A percentile compares a stretch with the other conserved stretches of the same genome.
phyloP scores from a whole-genome alignment of 768 basidiomycete genomes.

The Panellus pusillus region DNA sequence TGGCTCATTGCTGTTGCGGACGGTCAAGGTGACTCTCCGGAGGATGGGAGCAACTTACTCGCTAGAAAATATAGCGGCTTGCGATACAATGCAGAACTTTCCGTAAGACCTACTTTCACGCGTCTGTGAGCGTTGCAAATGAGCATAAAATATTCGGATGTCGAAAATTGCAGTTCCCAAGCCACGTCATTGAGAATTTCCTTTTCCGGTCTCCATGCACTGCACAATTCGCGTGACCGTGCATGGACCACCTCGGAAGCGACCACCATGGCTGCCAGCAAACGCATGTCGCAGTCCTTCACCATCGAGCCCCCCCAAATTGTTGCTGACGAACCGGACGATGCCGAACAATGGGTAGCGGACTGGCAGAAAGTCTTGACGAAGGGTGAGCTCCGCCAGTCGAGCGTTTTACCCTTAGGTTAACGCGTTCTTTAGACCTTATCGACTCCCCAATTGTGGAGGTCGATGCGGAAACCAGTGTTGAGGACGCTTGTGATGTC shows the following conservation, averaged over 20 bases:
- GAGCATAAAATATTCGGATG: too few species aligned
- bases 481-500: slow-evolving; percentile 84
- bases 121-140: too few species aligned
- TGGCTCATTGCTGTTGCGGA: too few species aligned
- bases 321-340: slow-evolving; percentile 21
- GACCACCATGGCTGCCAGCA: slow-evolving; percentile 19
- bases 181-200: too few species aligned
- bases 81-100: too few species aligned
- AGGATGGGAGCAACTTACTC: slow-evolving; percentile 84
- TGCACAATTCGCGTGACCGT: slow-evolving; percentile 5
- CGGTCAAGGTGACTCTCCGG: slow-evolving; percentile 66
- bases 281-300: slow-evolving; percentile 24
- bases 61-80: slow-evolving; percentile 72
- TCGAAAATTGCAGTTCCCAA: too few species aligned
- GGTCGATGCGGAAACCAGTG: slow-evolving; percentile 69
- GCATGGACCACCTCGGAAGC: slow-evolving; percentile 1
- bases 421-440: slow-evolving; percentile 46
- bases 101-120: too few species aligned
- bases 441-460: slow-evolving; percentile 68
- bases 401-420: neutral
- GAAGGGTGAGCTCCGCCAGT: slow-evolving; percentile 45
- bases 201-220: too few species aligned
- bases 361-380: slow-evolving; percentile 58
- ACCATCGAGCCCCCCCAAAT: slow-evolving; percentile 6
- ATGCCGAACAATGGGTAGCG: slow-evolving; percentile 54